phyloP scores from a whole-genome alignment of 352 stramenopile species.

The Phytophthora kernoviae region DNA sequence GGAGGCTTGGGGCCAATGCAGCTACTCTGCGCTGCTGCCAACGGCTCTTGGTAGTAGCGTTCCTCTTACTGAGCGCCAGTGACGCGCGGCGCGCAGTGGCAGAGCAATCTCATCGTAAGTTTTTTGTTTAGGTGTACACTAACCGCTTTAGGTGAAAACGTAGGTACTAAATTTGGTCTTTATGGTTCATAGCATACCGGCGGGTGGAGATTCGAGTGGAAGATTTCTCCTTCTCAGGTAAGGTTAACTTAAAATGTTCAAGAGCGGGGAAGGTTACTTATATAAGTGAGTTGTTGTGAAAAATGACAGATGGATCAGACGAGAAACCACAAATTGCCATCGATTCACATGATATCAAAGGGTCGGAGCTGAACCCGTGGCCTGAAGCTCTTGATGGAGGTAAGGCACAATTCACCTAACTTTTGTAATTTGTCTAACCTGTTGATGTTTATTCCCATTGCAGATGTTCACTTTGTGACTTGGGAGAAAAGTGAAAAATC shows the following conservation, averaged over 20 bases:
- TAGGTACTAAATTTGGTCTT: constrained; percentile 4
- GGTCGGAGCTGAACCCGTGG: constrained; percentile 46
- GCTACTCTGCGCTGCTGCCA: constrained; percentile 20
- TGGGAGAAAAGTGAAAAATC: constrained; percentile 36
- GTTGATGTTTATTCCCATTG: not conserved
- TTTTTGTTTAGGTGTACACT: not conserved
- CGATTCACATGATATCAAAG: constrained; percentile 62
- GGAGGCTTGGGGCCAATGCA: constrained; percentile 1
- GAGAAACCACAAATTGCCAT: constrained; percentile 53
- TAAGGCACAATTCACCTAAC: not conserved
- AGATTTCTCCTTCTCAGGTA: constrained; percentile 68
- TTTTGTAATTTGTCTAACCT: not conserved
- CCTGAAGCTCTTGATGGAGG: constrained; percentile 1
- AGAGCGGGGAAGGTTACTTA: not conserved
- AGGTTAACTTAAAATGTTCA: not conserved
- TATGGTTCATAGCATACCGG: constrained; percentile 23
- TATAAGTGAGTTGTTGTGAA: not conserved
- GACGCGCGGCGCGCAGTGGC: constrained; percentile 43
- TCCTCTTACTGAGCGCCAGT: constrained; percentile 39
- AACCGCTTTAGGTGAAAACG: not conserved
- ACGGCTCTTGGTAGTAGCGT: constrained; percentile 25
- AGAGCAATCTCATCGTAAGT: constrained; percentile 39
- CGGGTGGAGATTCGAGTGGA: constrained; percentile 68
- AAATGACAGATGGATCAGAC: constrained; percentile 38
- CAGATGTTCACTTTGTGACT: constrained; percentile 31